These are phyloP conservation scores for Fomitopsis betulina DNA, from an alignment of 1,284 basidiomycete species.

Conservation along the genomic window DNA sequence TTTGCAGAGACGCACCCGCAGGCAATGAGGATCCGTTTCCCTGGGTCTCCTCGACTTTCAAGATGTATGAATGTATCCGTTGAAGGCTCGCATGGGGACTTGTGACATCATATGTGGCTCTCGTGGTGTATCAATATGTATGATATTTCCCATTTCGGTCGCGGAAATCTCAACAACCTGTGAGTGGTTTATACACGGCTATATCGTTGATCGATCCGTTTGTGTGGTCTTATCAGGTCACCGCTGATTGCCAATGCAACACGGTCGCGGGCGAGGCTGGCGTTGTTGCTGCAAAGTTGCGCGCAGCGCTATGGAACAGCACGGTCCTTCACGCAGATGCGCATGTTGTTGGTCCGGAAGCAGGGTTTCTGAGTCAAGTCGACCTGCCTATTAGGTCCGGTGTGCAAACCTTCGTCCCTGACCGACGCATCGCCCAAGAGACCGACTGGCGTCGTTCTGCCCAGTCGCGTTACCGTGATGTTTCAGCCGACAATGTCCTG, in stretches of 20 bases:
- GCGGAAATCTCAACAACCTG: background rate
- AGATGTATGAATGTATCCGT: slow-evolving; percentile 75
- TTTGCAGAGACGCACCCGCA: slow-evolving; percentile 27
- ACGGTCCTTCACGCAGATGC: too few relatives aligned
- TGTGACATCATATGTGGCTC: background rate
- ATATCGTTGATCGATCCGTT: background rate
- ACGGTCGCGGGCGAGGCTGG: too few relatives aligned
- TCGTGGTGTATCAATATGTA: background rate
- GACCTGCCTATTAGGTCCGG: too few relatives aligned
- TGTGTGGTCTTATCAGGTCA: background rate
- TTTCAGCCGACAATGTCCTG: too few relatives aligned
- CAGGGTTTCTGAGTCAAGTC: too few relatives aligned
- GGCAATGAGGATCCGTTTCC: slow-evolving; percentile 63
- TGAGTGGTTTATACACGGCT: background rate
- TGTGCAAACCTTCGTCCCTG: too few relatives aligned
- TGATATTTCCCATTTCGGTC: background rate
- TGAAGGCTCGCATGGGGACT: slow-evolving; percentile 22
- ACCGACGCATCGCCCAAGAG: too few relatives aligned
- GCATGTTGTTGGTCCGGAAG: too few relatives aligned
- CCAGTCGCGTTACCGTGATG: too few relatives aligned
- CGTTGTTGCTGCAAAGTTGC: too few relatives aligned
- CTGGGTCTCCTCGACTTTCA: slow-evolving; percentile 63
- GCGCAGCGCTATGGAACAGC: too few relatives aligned
- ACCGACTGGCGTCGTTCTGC: too few relatives aligned
- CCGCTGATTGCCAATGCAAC: background rate